Base-by-base conservation (phyloP, 805 yeast genomes). In the Saccharomycopsis malanga region DNA sequence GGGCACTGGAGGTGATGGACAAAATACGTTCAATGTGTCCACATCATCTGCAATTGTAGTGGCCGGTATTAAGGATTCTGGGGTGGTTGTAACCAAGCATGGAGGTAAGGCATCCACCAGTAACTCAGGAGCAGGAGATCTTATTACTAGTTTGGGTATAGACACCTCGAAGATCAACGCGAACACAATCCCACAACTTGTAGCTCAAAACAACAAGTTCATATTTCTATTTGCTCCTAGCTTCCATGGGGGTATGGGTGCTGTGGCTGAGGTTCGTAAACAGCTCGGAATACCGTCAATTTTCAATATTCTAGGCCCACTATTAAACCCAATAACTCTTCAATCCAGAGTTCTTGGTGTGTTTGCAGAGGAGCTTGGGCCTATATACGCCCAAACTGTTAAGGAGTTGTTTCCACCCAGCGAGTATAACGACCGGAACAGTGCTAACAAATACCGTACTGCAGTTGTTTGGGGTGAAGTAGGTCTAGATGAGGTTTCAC, bases 1-100 rank as follows among this genome's bases (percentile, higher is more conserved):
- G 4, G 99, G 99, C 1, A 93, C 99, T 0, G 99, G 99, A 23
- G 99, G 99, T 14, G 99, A 93, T 61, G 96, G 96, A 1, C 96
- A 93, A 60, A 83, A 93, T 61, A 93, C 99, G 0, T 93, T 93
- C 68, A 93, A 93, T 57, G 98, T 93, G 2, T 83, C 95, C 14
- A 93, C 98, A 0, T 86, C 97, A 2, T 72, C 96, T 1, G 97
- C 97, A 1, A 87, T 93, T 41, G 88, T 93, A 2, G 93, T 88
- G 0, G 87, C 98, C 0, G 99, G 98, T 5, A 83, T 87, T 71
- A 57, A 61, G 4, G 74, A 76, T 4, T 46, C 24, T 5, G 17
- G 18, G 7, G 63, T 91, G 36, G 74, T 76, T 20, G 82, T 93
- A 15, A 86, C 95, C 60, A 93, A 93, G 53, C 99, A 93, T 63